Base-by-base conservation (phyloP, 1,284 basidiomycete species). In the Ceratorhiza oryzae-sativae region DNA sequence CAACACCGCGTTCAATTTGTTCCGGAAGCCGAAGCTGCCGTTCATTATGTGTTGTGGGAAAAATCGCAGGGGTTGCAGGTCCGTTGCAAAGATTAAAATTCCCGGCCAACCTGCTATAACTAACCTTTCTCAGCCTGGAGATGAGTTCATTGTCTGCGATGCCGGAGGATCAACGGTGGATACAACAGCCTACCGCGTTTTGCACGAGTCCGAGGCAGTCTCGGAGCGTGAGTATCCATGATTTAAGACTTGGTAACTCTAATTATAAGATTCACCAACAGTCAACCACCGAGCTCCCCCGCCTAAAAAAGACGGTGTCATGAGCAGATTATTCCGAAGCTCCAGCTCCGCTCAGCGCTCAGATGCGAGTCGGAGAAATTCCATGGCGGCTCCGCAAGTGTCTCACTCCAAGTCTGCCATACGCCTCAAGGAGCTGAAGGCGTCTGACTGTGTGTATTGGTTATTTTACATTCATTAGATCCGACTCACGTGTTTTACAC, bases 121-220 rank as follows among this genome's bases (percentile, higher is more conserved):
- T 39, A 8, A 6, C 20, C 2, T 53, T 23, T 27, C 5, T 36
- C 13, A 56, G 32, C 15, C 53, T 23, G 13, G 72, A 72, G 25
- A 41, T 41, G 2, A 63, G n/a, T 74, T 75, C 23, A 46, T 53
- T 20, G 73, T 75, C 1, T 71, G 65, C 13, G 75, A 75, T 68
- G 73, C 73, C 10, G 75, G 75, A 36, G 75, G 75, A 3, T 73
- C 71, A 13, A 75, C 75, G 4, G 68, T 73, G 5, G 75, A 75
- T 49, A 74, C 68, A 3, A 74, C 75, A 10, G 27, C 62, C 18
- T 75, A 75, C 45, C 53, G 30, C 4, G 32, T 36, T 15, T 56
- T 56, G 32, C 30, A 36, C n/a, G 30, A 56, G 8, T 34, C 13
- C 12, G 53, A 56, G 30, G 5, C 30, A 27, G 20, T 20, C 13